A percentile compares a stretch with the other conserved stretches of the same genome.
Conservation (phyloP, 306 rosid species). For the Cicer arietinum region DNA sequence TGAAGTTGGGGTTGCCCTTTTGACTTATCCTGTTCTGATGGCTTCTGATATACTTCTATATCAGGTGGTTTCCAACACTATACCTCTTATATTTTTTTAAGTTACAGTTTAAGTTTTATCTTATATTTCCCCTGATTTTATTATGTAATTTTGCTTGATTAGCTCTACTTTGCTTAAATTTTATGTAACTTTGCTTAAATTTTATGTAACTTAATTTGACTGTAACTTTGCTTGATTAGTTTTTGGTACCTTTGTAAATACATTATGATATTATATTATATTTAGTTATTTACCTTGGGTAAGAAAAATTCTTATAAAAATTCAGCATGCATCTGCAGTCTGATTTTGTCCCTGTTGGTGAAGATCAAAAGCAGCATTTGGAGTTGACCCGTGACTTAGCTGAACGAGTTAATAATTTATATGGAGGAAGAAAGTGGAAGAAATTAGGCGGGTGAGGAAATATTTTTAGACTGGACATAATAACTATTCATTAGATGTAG, state of each 20-base stretch:
- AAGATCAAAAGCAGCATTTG: conserved; percentile 98
- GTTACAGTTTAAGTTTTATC: conserved; percentile 28
- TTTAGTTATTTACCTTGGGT: conserved; percentile 33
- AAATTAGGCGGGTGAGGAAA: conserved; percentile 89
- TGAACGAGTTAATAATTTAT: conserved; percentile 82
- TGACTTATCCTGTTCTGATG: conserved; percentile 98
- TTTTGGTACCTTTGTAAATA: conserved; percentile 34
- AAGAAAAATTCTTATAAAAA: conserved; percentile 51
- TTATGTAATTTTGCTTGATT: conserved; percentile 30
- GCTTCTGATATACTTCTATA: conserved; percentile 97
- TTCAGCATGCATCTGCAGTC: conserved; percentile 70
- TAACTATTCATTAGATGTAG: background rate
- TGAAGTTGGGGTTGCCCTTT: conserved; percentile 93
- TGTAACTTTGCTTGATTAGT: conserved; percentile 22
- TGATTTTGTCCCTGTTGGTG: conserved; percentile 95
- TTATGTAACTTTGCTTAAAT: background rate
- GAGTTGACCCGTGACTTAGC: conserved; percentile 96
- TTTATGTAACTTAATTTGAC: conserved; percentile 10
- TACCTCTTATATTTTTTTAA: conserved; percentile 24
- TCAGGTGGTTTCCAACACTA: conserved; percentile 66
- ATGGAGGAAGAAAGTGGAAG: conserved; percentile 98
- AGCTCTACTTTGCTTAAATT: background rate
- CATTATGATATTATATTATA: conserved; percentile 38
- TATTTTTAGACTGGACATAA: conserved; percentile 36
- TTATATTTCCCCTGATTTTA: conserved; percentile 12